Percentiles rank a stretch among this genome's conserved stretches.
Evolutionary conservation across 202 grass and related monocot genomes (phyloP).

Genomic region (Brachypodium distachyon): DNA sequence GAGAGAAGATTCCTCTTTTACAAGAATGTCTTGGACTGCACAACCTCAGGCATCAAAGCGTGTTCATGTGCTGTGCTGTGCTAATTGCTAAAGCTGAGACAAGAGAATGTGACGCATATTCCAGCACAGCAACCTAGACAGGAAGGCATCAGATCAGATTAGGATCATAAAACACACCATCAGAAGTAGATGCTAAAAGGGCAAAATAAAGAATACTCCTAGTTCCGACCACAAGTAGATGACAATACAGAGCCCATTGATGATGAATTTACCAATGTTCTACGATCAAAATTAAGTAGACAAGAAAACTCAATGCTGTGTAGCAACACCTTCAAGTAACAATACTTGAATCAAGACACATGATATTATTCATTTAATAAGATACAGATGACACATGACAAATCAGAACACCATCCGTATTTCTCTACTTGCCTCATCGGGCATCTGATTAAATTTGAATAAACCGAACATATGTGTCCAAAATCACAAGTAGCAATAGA

Average conservation of each 20-base stretch:
- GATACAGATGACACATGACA: slow-evolving; percentile 16
- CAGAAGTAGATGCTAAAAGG: background rate
- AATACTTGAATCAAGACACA: background rate
- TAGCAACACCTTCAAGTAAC: background rate
- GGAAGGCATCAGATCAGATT: background rate
- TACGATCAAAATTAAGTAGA: background rate
- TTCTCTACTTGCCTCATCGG: slow-evolving; percentile 34
- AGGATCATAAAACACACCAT: background rate
- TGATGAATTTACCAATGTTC: background rate
- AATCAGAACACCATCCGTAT: slow-evolving; percentile 33
- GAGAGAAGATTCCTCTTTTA: slow-evolving; percentile 23
- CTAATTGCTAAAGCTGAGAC: slow-evolving; percentile 19
- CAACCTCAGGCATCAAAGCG: slow-evolving; percentile 16
- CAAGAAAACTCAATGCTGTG: background rate
- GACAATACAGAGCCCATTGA: background rate
- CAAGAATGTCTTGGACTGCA: background rate
- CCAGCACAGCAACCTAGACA: background rate
- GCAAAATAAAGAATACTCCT: background rate
- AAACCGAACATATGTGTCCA: slow-evolving; percentile 47
- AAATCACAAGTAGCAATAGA: slow-evolving; percentile 57
- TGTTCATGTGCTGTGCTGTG: background rate
- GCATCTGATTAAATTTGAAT: slow-evolving; percentile 60
- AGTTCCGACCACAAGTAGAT: background rate
- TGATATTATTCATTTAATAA: slow-evolving; percentile 41
- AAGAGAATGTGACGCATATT: slow-evolving; percentile 16